Percentiles rank a stretch among this genome's conserved stretches.
Evolutionary conservation across 345 rosid species (phyloP).

Genomic region (Cardamine resedifolia): DNA sequence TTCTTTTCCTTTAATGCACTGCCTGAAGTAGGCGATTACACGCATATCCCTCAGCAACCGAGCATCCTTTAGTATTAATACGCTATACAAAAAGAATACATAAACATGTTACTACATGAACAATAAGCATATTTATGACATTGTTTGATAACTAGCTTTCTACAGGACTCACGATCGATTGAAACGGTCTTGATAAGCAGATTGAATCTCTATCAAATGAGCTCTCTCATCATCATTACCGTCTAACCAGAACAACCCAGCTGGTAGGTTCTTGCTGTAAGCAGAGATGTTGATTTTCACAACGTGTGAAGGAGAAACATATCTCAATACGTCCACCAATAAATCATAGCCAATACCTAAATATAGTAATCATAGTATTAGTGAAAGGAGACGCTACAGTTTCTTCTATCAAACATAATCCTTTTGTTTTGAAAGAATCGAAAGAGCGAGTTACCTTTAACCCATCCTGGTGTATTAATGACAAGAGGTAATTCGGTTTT

Average conservation of each 20-base stretch:
- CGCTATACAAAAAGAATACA: slow-evolving; percentile 40
- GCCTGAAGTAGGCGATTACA: slow-evolving; percentile 81
- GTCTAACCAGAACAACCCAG: slow-evolving; percentile 76
- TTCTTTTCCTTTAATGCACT: slow-evolving; percentile 64
- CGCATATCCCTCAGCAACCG: slow-evolving; percentile 72
- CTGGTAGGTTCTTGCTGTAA: slow-evolving; percentile 74
- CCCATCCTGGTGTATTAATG: slow-evolving; percentile 96
- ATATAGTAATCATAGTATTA: slow-evolving; percentile 13
- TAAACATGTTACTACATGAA: background rate
- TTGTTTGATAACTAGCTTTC: slow-evolving; percentile 13
- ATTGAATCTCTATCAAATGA: slow-evolving; percentile 67
- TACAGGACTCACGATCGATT: slow-evolving; percentile 69
- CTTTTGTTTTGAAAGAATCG: background rate
- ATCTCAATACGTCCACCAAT: slow-evolving; percentile 70
- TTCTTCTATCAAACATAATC: background rate
- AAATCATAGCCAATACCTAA: slow-evolving; percentile 90
- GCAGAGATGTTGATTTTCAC: slow-evolving; percentile 78
- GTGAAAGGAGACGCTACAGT: background rate
- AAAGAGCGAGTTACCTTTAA: slow-evolving; percentile 58
- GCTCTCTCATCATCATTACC: slow-evolving; percentile 39
- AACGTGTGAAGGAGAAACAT: slow-evolving; percentile 73
- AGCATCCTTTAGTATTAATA: slow-evolving; percentile 63
- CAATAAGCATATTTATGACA: background rate
- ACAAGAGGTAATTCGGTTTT: slow-evolving; percentile 65
- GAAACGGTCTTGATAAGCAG: slow-evolving; percentile 62